phyloP scores from a whole-genome alignment of 2,329 filamentous ascomycete genomes.

The Epichloe glyceriae region DNA sequence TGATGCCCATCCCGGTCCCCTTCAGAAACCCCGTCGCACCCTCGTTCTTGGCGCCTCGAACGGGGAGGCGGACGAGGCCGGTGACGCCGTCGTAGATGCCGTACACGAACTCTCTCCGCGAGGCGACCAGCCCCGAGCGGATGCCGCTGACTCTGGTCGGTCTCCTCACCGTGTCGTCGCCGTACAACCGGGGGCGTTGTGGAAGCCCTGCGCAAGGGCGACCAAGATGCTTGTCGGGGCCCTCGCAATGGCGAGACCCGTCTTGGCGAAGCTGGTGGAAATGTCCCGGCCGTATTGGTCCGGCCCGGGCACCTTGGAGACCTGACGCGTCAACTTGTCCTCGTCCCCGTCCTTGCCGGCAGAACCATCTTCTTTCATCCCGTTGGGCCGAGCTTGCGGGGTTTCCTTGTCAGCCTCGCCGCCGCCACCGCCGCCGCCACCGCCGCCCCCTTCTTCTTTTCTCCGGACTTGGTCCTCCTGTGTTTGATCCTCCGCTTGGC shows the following conservation, averaged over 20 bases:
- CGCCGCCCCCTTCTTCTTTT: conserved; percentile 23
- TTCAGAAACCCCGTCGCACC: conserved; percentile 34
- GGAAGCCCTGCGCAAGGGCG: conserved; percentile 54
- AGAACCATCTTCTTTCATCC: not conserved
- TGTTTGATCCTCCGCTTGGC: conserved; percentile 32
- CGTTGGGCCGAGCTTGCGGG: not conserved
- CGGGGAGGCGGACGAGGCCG: conserved; percentile 47
- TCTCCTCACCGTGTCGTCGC: conserved; percentile 54
- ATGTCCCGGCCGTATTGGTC: conserved; percentile 35
- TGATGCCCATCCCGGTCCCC: conserved; percentile 50
- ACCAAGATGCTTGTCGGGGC: conserved; percentile 49
- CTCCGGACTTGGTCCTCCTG: conserved; percentile 33
- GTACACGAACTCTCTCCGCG: conserved; percentile 46
- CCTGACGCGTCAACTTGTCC: not conserved
- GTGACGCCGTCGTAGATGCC: conserved; percentile 54
- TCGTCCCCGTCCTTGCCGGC: conserved; percentile 7
- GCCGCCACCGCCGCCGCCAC: too few relatives aligned
- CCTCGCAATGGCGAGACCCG: conserved; percentile 36
- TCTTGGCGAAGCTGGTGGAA: conserved; percentile 36
- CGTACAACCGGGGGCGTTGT: conserved; percentile 58
- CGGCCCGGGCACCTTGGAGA: conserved; percentile 5
- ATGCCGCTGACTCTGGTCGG: conserved; percentile 52
- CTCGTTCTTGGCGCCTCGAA: conserved; percentile 40
- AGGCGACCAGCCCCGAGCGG: conserved; percentile 47
- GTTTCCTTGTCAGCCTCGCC: conserved; percentile 1